Conservation (phyloP, 495 filamentous ascomycete species). For the Xylaria cubensis region DNA sequence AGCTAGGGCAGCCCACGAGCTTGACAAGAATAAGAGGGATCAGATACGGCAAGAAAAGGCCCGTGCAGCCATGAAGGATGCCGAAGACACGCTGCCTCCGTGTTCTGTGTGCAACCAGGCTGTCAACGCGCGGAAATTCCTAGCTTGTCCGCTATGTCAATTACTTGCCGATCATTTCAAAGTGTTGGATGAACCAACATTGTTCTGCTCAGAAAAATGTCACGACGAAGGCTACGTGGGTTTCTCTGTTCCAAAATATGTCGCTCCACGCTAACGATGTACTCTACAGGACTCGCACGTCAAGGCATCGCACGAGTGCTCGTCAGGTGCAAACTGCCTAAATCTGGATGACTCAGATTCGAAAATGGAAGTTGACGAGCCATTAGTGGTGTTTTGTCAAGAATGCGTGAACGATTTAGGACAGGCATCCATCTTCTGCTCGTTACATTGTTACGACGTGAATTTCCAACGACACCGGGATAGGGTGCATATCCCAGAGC, state of each 20-base stretch:
- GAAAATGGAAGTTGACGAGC: conserved; percentile 32
- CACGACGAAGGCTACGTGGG: conserved; percentile 51
- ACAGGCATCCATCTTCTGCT: conserved; percentile 47
- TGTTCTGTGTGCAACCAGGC: conserved; percentile 47
- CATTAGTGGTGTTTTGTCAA: conserved; percentile 42
- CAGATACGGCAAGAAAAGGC: conserved; percentile 42
- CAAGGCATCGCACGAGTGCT: conserved; percentile 34
- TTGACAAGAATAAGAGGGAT: conserved; percentile 47
- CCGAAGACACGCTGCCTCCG: conserved; percentile 44
- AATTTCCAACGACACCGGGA: conserved; percentile 53
- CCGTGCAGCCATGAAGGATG: conserved; percentile 33
- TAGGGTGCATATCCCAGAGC: conserved; percentile 44
- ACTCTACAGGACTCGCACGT: conserved; percentile 34
- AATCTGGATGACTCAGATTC: conserved; percentile 33
- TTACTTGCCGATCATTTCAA: conserved; percentile 39
- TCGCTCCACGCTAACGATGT: conserved; percentile 20
- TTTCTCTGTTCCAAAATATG: conserved; percentile 13
- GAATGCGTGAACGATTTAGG: conserved; percentile 49
- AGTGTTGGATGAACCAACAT: conserved; percentile 34
- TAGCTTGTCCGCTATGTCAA: conserved; percentile 50
- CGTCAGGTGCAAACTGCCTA: conserved; percentile 35
- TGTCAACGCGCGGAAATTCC: conserved; percentile 37
- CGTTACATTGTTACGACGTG: conserved; percentile 44
- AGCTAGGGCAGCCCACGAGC: conserved; percentile 51
- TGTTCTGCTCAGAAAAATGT: conserved; percentile 56